Evolutionary conservation across 2,329 filamentous ascomycete genomes (phyloP).

Genomic region (Exophiala calicioides): DNA sequence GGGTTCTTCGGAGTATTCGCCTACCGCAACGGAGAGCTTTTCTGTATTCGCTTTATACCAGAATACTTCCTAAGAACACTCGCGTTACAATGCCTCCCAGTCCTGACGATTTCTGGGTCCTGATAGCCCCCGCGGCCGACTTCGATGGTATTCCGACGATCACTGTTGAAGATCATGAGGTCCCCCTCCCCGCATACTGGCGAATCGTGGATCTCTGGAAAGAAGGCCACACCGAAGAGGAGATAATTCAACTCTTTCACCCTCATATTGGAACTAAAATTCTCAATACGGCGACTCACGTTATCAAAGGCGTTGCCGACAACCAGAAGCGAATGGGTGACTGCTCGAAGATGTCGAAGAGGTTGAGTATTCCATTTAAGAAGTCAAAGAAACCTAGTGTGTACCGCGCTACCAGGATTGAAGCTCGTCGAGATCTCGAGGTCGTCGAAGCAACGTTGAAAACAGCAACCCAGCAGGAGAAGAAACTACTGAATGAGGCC

Average conservation of each 20-base stretch:
- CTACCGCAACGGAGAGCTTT: too few relatives aligned
- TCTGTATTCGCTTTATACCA: too few relatives aligned
- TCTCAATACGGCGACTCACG: conserved; percentile 9
- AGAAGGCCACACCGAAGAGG: conserved; percentile 13
- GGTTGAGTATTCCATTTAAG: conserved; percentile 15
- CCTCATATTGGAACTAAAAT: conserved; percentile 14
- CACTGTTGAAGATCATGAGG: conserved; percentile 16
- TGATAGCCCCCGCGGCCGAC: conserved; percentile 20
- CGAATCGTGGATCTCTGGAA: conserved; percentile 14
- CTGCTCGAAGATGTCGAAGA: conserved; percentile 6
- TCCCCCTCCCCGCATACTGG: conserved; percentile 25
- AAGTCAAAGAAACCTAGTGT: conserved; percentile 12
- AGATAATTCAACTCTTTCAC: conserved; percentile 13
- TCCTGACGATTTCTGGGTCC: conserved; percentile 12
- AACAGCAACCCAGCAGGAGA: conserved; percentile 18
- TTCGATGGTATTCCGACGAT: conserved; percentile 24
- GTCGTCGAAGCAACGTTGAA: conserved; percentile 8
- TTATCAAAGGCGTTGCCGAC: conserved; percentile 17
- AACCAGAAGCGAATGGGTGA: conserved; percentile 19
- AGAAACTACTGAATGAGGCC: conserved; percentile 17
- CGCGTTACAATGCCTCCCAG: background rate
- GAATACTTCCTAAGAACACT: background rate
- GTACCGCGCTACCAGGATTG: conserved; percentile 12
- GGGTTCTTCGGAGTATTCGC: too few relatives aligned
- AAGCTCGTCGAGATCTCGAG: conserved; percentile 12